Base-by-base conservation (phyloP, 2,329 filamentous ascomycete genomes). In the Fusarium euwallaceae region DNA sequence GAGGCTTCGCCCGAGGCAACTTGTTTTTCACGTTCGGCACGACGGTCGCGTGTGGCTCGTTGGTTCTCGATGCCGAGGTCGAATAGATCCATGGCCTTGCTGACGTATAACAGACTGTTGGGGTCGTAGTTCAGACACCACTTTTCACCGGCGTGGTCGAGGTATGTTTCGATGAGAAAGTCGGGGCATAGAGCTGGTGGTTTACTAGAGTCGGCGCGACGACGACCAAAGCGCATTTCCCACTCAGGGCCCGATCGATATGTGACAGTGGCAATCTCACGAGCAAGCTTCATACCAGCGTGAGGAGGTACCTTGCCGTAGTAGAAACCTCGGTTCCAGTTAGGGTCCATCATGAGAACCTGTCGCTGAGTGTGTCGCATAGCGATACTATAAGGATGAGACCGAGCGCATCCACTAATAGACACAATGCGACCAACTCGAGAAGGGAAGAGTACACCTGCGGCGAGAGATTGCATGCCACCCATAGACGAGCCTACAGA, bases 41-140 rank as follows among this genome's bases (percentile, higher is more conserved):
- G 88, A 32, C 95, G 89, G 36, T 86, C 80, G 22, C 86, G 86
- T 3, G 93, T 91, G 22, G 88, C 90, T 4, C 86, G 83, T 80
- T 95, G 94, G 80, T 93, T 92, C 45, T 90, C 88, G 58, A 87
- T 86, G 27, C 97, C 95, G 0, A 99, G 89, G 79, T 99, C 97
- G 82, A 99, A 99, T 14, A 99, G 87, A 81, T 99, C 97, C 97
- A 99, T 99, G 6, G 97, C 97, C 84, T 99, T 99, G 82, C 95
- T 97, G 66, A 99, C 94, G 82, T 99, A 99, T 3, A 99, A 87
- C 43, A 98, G 86, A 80, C 95, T 98, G 84, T 99, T 99, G 29
- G 97, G 92, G 79, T 99, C 97, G 81, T 98, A 98, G 73, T 97
- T 95, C 29, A 99, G 88, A 81, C 95, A 98, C 87, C 97, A 99